These are phyloP conservation scores for Trichomonas tenax DNA, from an alignment of 208 protist genomes.

Conservation along the genomic window DNA sequence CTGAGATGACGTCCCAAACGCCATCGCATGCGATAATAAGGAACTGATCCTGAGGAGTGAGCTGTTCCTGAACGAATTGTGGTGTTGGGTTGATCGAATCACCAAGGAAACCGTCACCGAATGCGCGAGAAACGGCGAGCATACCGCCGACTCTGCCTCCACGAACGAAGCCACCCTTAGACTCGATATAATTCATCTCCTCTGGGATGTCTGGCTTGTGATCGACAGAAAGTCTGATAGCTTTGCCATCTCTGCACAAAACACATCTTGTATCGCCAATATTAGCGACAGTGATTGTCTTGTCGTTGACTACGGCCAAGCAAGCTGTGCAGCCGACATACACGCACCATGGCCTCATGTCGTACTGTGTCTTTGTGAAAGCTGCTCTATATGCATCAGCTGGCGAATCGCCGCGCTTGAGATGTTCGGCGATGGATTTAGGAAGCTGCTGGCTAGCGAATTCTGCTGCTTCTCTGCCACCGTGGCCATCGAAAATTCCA, in stretches of 20 bases:
- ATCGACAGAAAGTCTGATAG: background rate
- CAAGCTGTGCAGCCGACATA: background rate
- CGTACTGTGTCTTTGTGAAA: background rate
- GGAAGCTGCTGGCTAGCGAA: background rate
- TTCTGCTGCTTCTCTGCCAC: background rate
- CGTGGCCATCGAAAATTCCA: slow-evolving; percentile 20
- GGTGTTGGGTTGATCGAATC: background rate
- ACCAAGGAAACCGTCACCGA: background rate
- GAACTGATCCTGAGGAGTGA: background rate
- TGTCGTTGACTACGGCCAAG: background rate
- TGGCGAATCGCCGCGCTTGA: background rate
- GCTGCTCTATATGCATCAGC: background rate
- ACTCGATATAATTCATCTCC: background rate
- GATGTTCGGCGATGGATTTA: background rate
- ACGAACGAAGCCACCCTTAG: background rate
- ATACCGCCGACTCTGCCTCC: background rate
- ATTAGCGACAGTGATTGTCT: background rate
- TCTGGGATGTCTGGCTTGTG: background rate
- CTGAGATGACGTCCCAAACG: slow-evolving; percentile 10
- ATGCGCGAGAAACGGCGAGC: background rate
- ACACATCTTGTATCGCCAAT: background rate
- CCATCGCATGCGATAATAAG: slow-evolving; percentile 16
- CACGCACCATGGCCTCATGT: background rate
- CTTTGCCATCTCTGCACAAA: slow-evolving; percentile 7
- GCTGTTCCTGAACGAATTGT: background rate